Evolutionary conservation across 768 basidiomycete genomes (phyloP).

Genomic region (Termitomyces titanicus): DNA sequence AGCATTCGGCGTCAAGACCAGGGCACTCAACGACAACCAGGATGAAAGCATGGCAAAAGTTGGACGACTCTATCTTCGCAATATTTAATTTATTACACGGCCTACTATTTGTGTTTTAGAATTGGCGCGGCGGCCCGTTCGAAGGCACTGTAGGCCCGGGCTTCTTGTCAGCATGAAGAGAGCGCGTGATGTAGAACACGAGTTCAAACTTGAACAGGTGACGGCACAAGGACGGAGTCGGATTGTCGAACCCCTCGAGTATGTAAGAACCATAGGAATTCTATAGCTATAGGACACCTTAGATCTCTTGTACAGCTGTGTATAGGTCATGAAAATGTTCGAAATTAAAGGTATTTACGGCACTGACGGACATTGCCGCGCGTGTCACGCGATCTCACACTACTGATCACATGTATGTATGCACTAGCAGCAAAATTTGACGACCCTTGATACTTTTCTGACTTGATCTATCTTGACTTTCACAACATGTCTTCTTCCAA

Average conservation of each 20-base stretch:
- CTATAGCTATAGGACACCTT: too few relatives aligned
- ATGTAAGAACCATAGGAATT: background rate
- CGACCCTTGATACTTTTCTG: background rate
- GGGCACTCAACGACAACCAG: slow-evolving; percentile 10
- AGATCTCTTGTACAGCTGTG: too few relatives aligned
- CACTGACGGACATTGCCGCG: background rate
- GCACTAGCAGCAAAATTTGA: background rate
- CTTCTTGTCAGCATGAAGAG: background rate
- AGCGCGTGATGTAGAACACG: slow-evolving; percentile 7
- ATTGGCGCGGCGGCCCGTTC: slow-evolving; percentile 8
- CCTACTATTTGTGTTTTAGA: background rate
- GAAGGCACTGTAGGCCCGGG: background rate
- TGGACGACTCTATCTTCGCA: background rate
- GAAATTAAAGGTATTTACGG: too few relatives aligned
- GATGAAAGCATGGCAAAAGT: slow-evolving; percentile 4
- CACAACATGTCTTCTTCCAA: slow-evolving; percentile 22
- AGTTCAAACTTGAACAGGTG: background rate
- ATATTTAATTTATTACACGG: background rate
- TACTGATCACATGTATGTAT: slow-evolving; percentile 17
- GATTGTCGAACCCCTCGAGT: background rate
- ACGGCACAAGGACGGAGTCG: background rate
- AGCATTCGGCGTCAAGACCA: slow-evolving; percentile 12
- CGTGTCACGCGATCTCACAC: slow-evolving; percentile 14
- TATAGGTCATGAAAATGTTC: background rate
- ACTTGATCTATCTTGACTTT: background rate